Base-by-base conservation (phyloP, 805 yeast genomes). In the Monosporozyma servazzii region DNA sequence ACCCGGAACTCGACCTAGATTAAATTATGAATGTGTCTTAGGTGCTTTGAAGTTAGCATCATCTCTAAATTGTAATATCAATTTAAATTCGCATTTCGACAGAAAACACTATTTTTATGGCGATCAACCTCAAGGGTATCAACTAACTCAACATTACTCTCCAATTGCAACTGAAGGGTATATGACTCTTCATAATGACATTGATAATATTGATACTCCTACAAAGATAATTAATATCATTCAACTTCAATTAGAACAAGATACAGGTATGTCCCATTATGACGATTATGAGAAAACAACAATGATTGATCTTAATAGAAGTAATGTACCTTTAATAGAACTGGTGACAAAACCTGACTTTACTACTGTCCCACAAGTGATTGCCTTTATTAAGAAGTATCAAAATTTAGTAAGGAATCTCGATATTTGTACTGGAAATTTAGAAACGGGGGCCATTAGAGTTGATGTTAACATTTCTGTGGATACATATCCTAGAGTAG, bases 121-220 rank as follows among this genome's bases (percentile, higher is more conserved):
- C 1, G 99, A 93, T 66, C 98, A 93, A 65, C 99, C 99, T 0
- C 69, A 86, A 49, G 99, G 99, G 1, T 93, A 89, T 68, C 99
- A 93, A 65, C 85, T 93, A 48, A 93, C 99, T 0, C 99, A 93
- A 68, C 86, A 81, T 62, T 88, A 78, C 64, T 75, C 75, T 36
- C 97, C 98, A 0, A 72, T 87, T 46, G 93, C 96, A 1, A 71
- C 66, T 31, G 74, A 79, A 47, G 99, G 99, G 0, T 56, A 50
- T 20, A 47, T 91, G 30, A 63, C 63, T 21, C 64, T 91, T 41
- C 63, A 60, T 10, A 66, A 69, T 23, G 68, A 75, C 36, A 71
- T 74, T 50, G 96, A 89, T 62, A 80, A 76, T 8, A 71, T 79
- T 1, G 61, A 70, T 2, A 64, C 67, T 3, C 66, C 68, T 2